phyloP scores from a whole-genome alignment of 257 asterid genomes.

The Nicotiana undulata region DNA sequence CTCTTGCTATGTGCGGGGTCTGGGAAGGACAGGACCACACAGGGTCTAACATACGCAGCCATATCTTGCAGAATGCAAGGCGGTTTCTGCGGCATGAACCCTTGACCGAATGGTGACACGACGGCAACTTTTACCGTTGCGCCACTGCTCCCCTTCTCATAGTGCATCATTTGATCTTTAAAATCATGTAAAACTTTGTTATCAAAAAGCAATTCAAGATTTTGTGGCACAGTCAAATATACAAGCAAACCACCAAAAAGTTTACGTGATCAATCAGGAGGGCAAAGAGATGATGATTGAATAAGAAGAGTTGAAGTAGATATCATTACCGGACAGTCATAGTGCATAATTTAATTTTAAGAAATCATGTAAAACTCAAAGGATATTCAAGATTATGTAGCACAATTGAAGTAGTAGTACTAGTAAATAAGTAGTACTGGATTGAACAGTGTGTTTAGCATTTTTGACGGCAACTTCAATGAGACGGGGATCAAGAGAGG shows the following conservation, averaged over 20 bases:
- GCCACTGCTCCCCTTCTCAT: background rate
- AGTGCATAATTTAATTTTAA: background rate
- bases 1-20: background rate
- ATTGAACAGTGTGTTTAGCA: constrained; percentile 65
- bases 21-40: background rate
- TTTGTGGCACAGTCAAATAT: background rate
- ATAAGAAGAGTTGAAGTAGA: background rate
- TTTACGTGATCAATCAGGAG: background rate
- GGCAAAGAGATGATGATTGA: background rate
- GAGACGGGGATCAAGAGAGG: constrained; percentile 65
- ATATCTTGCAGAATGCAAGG: background rate
- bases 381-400: background rate
- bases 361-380: background rate
- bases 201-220: background rate
- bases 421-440: constrained; percentile 33
- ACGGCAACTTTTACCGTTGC: background rate
- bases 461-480: constrained; percentile 76
- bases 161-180: background rate
- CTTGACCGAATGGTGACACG: background rate
- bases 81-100: background rate
- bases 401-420: background rate
- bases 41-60: background rate
- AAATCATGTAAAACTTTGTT: background rate
- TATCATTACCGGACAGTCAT: background rate
- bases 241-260: background rate